Evolutionary conservation across 2,329 filamentous ascomycete species (phyloP), one percentile per base, ranked within the genome.

Genomic region (Alternaria angustiovoidea): DNA sequence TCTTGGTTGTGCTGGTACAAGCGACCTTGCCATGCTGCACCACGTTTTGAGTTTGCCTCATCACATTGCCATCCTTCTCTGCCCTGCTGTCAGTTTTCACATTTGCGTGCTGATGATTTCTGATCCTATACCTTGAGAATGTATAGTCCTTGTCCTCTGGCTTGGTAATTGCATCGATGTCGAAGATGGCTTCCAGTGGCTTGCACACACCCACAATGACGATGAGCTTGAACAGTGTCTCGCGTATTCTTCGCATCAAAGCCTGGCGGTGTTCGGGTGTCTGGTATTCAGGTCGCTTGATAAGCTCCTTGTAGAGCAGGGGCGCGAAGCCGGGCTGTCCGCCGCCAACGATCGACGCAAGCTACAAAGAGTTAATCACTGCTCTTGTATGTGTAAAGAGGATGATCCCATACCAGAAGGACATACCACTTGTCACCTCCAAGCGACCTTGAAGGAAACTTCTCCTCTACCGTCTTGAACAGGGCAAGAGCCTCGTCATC

Each of bases 151-250:
- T 84, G 66, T 90, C 88, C 69, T 88, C 86, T 0, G 79, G 80
- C 26, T 72, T 74, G 64, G 88, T 86, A 9, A 85, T 70, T 16
- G 80, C 78, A 57, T 76, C 79, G 54, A 89, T 87, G n/a, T 82
- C 79, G 7, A 88, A 79, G 43, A 89, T 84, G 1, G 86, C 83
- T 66, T 89, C 87, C 5, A 90, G 74, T 7, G 87, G 86, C 68
- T 88, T 89, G 73, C 86, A 88, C 0, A 89, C 86, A 0, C 88
- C 88, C 16, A 88, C 81, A 2, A 89, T 78, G 12, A 68, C 63
- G 3, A 87, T 80, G n/a, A 82, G 76, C 74, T 90, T 89, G 59
- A 90, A 74, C 12, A 90, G 78, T 0, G 82, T 83, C 73, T 90
- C 88, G 43, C 88, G 82, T 2, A 88, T 67, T 3, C 85, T 77